Percentiles rank a stretch among this genome's conserved stretches.
phyloP scores from a whole-genome alignment of 768 basidiomycete species.

The Serendipita sp. region DNA sequence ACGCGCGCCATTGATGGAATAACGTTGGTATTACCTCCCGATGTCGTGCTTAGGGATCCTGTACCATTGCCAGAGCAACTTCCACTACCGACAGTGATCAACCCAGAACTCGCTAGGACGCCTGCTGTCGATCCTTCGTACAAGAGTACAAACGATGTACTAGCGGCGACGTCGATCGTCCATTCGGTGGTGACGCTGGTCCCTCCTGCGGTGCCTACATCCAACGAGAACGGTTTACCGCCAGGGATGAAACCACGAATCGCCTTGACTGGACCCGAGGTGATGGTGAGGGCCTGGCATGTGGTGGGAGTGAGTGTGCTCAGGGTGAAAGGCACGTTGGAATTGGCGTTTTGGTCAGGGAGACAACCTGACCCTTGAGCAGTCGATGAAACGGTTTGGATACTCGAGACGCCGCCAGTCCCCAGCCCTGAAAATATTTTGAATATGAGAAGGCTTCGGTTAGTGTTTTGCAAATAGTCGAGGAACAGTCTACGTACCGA shows the following conservation, averaged over 20 bases:
- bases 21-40: too few relatives aligned
- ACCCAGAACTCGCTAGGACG: neutral
- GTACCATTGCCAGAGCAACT: too few relatives aligned
- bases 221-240: neutral
- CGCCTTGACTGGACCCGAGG: neutral
- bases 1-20: too few relatives aligned
- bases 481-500: neutral
- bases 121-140: neutral
- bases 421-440: neutral
- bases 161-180: neutral
- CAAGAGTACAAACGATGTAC: neutral
- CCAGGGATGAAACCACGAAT: conserved; percentile 1
- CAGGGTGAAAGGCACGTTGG: neutral
- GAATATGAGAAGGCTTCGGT: too few relatives aligned
- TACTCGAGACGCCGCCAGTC: neutral
- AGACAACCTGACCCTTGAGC: neutral
- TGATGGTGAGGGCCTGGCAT: neutral
- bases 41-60: too few relatives aligned
- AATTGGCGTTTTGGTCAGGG: neutral
- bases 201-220: neutral
- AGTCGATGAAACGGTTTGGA: neutral
- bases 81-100: neutral
- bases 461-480: too few relatives aligned
- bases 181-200: neutral
- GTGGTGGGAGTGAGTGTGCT: neutral